Evolutionary conservation across 768 basidiomycete genomes (phyloP), one percentile per base, ranked within the genome.

Genomic region (Auriscalpium vulgare): DNA sequence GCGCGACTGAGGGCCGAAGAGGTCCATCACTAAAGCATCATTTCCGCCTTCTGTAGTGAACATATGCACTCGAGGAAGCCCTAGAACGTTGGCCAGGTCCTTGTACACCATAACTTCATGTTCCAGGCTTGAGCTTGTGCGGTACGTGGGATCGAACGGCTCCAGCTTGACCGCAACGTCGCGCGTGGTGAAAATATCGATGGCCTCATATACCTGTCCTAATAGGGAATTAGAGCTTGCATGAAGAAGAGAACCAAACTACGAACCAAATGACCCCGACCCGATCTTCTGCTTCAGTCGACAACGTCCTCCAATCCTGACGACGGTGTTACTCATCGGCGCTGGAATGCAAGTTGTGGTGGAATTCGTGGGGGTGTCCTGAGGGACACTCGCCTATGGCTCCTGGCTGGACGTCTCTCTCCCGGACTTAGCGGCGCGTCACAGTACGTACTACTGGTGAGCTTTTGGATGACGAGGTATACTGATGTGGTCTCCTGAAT

Each of bases 51-150:
- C 60, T 4, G 14, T 14, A 2, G 64, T 64, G n/a, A 47, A 50
- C 57, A 58, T 65, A 16, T 49, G 60, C 4, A 59, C 21, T 1
- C 14, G n/a, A 5, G 59, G 56, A 17, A 67, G 47, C 3, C 66
- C 64, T 3, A 38, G 34, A n/a, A 35, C 21, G 1, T 58, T 56
- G 8, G 53, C 54, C 10, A 67, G 57, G 10, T 54, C 51, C 14
- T 51, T 36, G 44, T 67, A 65, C 3, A 67, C 51, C 23, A n/a
- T 17, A 9, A 56, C 53, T 53, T 67, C 66, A 37, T 63, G 57
- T 17, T 36, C 13, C 45, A 62, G 34, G 14, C 17, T 51, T 23
- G 52, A 19, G 16, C 10, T 11, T 29, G 29, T n/a, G 44, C 44
- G 21, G 35, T 21, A 35, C 44, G 37, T 35, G 8, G n/a, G 23